Base-by-base conservation (phyloP, 768 basidiomycete genomes). In the Termitomyces sp. region DNA sequence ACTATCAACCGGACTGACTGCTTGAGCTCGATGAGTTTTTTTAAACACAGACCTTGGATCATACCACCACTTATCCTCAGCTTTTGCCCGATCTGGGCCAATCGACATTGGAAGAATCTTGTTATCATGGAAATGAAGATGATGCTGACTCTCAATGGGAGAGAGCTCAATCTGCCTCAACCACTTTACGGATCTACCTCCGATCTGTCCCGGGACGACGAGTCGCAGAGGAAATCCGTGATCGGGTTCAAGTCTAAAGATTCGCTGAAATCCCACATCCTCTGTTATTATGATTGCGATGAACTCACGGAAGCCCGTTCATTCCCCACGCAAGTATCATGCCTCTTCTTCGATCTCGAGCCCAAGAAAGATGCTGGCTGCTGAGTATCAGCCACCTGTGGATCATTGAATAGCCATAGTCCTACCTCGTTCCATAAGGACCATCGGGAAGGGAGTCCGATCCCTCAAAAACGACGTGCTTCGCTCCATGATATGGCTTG, bases 161-260 rank as follows among this genome's bases (percentile, higher is more conserved):
- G 76, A 77, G 19, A 85, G 61, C 61, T 83, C 80, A 56, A 86
- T 84, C 39, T 71, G 71, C 45, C 66, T 74, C 32, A 87, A 67
- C 85, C 85, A 87, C 70, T 86, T 78, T 10, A 83, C 80, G 27
- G 76, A 78, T 27, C 81, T 71, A 4, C 83, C 85, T 25, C 85
- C 85, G 43, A 87, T 85, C 54, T 83, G 79, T 4, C 81, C 81
- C 0, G 85, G 84, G 0, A 86, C 73, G 57, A 87, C 72, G 5
- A 85, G 66, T n/a, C 85, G 75, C n/a, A 87, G 63, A 0, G 85
- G 85, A 60, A 76, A 84, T 11, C 85, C 85, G 57, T 88, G 85
- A 60, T 86, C 85, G 5, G 83, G 83, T 45, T 78, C 76, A 8
- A 87, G 44, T 7, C 56, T 57, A 12, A 32, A n/a, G 12, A 40